Percentiles rank a stretch among this genome's conserved stretches.
Evolutionary conservation across 2,329 filamentous ascomycete genomes (phyloP).

Genomic region (Dactylellina leptospora): DNA sequence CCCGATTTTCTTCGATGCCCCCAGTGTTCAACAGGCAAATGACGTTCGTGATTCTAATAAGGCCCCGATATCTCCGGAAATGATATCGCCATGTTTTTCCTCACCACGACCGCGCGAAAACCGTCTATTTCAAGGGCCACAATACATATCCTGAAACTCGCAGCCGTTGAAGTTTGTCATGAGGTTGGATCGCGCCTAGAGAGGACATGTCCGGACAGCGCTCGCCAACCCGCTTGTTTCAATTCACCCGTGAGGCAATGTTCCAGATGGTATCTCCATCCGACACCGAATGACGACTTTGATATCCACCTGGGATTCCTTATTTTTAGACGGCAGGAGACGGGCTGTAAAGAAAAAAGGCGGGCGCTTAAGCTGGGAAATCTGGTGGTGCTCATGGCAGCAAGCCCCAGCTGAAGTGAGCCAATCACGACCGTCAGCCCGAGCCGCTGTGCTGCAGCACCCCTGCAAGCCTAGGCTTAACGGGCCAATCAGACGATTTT

Average conservation of each 20-base stretch:
- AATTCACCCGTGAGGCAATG: neutral
- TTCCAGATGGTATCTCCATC: neutral
- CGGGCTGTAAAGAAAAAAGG: slow-evolving; percentile 1
- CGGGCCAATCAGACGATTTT: slow-evolving; percentile 14
- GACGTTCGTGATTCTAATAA: too few relatives aligned
- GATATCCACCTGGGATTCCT: slow-evolving; percentile 7
- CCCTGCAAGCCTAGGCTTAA: slow-evolving; percentile 27
- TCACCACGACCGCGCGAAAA: neutral
- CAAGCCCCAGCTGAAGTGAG: slow-evolving; percentile 19
- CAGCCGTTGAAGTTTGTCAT: neutral
- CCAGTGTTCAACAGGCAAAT: too few relatives aligned
- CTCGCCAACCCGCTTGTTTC: slow-evolving; percentile 33
- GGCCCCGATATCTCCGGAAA: neutral
- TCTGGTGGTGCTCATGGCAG: slow-evolving; percentile 8
- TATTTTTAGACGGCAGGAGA: slow-evolving; percentile 20
- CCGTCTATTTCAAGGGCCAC: slow-evolving; percentile 28
- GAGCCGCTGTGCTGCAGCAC: slow-evolving; percentile 21
- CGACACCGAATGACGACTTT: neutral
- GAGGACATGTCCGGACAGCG: neutral
- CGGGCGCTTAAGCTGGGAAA: slow-evolving; percentile 16
- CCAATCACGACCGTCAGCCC: slow-evolving; percentile 31
- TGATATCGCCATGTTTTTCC: neutral
- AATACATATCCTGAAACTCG: slow-evolving; percentile 27
- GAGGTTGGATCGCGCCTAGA: slow-evolving; percentile 4
- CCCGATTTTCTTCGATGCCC: too few relatives aligned